These are phyloP conservation scores for Mortierella sp. DNA, from an alignment of 371 early-diverging fungal species.

Conservation along the genomic window DNA sequence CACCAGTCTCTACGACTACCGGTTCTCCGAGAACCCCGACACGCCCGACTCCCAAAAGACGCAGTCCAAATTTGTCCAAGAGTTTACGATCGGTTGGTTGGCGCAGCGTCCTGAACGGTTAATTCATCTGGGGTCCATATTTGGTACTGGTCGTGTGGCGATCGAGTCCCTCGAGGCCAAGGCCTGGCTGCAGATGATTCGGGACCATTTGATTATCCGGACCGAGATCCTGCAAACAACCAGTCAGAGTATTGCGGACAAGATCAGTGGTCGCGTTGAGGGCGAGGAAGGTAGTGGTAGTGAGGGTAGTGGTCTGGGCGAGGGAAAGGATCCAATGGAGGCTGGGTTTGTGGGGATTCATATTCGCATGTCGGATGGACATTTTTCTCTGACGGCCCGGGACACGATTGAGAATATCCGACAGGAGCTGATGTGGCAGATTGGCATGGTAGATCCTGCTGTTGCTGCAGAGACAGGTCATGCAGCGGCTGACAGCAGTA, in stretches of 20 bases:
- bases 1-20: constrained; percentile 63
- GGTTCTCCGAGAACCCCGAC: constrained; percentile 60
- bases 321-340: constrained; percentile 18
- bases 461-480: neutral
- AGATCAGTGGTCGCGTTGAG: constrained; percentile 23
- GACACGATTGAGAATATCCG: constrained; percentile 52
- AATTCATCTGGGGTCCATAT: constrained; percentile 70
- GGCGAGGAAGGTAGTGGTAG: neutral
- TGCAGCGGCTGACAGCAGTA: neutral
- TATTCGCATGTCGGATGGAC: constrained; percentile 56
- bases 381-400: constrained; percentile 50
- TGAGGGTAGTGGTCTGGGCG: neutral
- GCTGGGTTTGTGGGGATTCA: constrained; percentile 53
- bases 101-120: constrained; percentile 60
- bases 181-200: constrained; percentile 41
- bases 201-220: constrained; percentile 38
- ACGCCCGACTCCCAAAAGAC: constrained; percentile 37
- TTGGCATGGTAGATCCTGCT: constrained; percentile 19
- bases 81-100: constrained; percentile 62
- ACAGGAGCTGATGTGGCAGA: constrained; percentile 53
- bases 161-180: constrained; percentile 59
- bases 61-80: constrained; percentile 55
- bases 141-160: constrained; percentile 68
- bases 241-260: constrained; percentile 42
- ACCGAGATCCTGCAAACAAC: constrained; percentile 47